Percentiles rank a stretch among this genome's conserved stretches.
Conservation (phyloP, 192 early-diverging fungal species). For the Coemansia erecta region DNA sequence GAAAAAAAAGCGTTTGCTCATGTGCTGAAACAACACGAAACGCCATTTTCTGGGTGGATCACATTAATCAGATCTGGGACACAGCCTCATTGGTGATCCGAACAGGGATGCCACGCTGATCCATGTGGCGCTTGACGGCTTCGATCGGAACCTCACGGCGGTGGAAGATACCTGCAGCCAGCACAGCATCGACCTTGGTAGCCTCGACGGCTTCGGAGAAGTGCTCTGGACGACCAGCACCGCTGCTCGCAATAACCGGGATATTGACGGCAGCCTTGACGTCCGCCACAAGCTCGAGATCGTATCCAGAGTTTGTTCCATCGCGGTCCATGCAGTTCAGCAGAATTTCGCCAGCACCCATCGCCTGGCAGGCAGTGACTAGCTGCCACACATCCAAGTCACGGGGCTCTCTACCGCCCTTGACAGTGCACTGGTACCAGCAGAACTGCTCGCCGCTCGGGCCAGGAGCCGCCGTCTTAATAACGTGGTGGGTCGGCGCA, state of each 20-base stretch:
- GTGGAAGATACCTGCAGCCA: slow-evolving; percentile 99
- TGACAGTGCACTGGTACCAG: slow-evolving; percentile 99
- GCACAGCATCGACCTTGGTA: slow-evolving; percentile 88
- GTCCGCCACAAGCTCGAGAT: slow-evolving; percentile 77
- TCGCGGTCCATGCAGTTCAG: slow-evolving; percentile 99
- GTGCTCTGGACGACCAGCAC: slow-evolving; percentile 84
- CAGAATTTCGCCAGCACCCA: slow-evolving; percentile 97
- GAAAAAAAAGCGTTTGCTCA: background rate
- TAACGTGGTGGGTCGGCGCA: slow-evolving; percentile 65
- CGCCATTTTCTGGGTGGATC: too few relatives aligned
- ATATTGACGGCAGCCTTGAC: slow-evolving; percentile 80
- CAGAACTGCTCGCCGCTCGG: slow-evolving; percentile 93
- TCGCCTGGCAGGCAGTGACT: slow-evolving; percentile 77
- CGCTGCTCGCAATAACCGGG: slow-evolving; percentile 97
- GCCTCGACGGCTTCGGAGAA: slow-evolving; percentile 85
- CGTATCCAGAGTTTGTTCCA: slow-evolving; percentile 97
- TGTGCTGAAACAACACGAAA: background rate
- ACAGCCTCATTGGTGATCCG: slow-evolving; percentile 20
- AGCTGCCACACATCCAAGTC: slow-evolving; percentile 93
- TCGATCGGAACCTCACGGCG: slow-evolving; percentile 88
- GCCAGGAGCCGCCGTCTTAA: slow-evolving; percentile 69
- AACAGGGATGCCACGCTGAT: slow-evolving; percentile 53
- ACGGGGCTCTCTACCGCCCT: slow-evolving; percentile 93
- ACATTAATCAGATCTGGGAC: background rate
- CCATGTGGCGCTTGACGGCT: slow-evolving; percentile 77